phyloP scores from a whole-genome alignment of 768 basidiomycete species.

The Paxillus rubicundulus region DNA sequence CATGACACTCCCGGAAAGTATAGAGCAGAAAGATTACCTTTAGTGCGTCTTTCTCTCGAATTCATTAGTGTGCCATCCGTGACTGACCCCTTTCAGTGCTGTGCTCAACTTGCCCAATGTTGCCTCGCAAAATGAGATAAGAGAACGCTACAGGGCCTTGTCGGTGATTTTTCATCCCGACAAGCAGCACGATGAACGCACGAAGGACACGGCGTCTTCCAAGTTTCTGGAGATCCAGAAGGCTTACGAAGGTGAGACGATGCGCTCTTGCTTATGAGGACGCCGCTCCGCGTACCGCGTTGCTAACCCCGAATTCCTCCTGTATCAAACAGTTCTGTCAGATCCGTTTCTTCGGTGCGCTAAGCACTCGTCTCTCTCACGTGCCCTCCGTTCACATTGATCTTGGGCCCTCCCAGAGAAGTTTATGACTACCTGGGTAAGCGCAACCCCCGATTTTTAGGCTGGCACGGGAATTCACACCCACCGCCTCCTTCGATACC shows the following conservation, averaged over 20 bases:
- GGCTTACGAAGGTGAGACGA: slow-evolving; percentile 69
- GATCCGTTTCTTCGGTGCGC: slow-evolving; percentile 68
- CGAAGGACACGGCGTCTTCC: slow-evolving; percentile 57
- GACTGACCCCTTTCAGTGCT: slow-evolving; percentile 34
- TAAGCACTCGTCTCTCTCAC: slow-evolving; percentile 2
- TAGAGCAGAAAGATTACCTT: slow-evolving; percentile 22
- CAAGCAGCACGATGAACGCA: slow-evolving; percentile 61
- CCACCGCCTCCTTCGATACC: slow-evolving; percentile 1
- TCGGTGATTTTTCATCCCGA: slow-evolving; percentile 86
- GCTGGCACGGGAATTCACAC: slow-evolving; percentile 8
- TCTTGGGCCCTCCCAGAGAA: slow-evolving; percentile 41
- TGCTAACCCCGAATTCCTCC: slow-evolving; percentile 4
- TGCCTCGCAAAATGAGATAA: slow-evolving; percentile 66
- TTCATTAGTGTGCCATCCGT: neutral
- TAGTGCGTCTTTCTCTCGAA: slow-evolving; percentile 22
- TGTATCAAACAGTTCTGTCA: slow-evolving; percentile 51
- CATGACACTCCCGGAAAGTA: slow-evolving; percentile 6
- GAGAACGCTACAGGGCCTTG: slow-evolving; percentile 67
- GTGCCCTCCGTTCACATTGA: slow-evolving; percentile 4
- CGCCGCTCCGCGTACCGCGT: neutral
- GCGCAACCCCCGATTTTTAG: slow-evolving; percentile 10
- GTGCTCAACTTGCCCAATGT: slow-evolving; percentile 68
- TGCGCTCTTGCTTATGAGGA: neutral
- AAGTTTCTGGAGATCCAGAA: slow-evolving; percentile 77
- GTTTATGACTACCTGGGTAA: slow-evolving; percentile 75